Conservation (phyloP, 345 rosid species). For the Bruguiera gymnorhiza region DNA sequence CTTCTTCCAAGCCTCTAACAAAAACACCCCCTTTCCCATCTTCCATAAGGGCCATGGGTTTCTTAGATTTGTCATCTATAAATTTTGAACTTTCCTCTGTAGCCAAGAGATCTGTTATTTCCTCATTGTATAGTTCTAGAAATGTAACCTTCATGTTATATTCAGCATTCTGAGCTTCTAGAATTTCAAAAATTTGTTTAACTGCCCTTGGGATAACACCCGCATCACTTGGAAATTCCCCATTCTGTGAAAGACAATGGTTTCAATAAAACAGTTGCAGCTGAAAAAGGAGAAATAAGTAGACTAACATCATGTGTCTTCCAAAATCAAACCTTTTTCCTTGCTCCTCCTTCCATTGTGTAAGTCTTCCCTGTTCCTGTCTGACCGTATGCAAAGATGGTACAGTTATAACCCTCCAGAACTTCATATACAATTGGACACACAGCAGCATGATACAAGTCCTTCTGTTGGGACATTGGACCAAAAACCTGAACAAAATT, state of each 20-base stretch:
- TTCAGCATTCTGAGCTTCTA: constrained; percentile 88
- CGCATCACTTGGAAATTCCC: constrained; percentile 92
- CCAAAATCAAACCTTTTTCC: constrained; percentile 66
- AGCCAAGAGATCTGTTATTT: constrained; percentile 96
- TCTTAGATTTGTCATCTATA: constrained; percentile 85
- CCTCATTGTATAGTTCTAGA: constrained; percentile 91
- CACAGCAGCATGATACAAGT: constrained; percentile 78
- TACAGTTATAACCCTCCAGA: constrained; percentile 97
- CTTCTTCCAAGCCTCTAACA: constrained; percentile 96
- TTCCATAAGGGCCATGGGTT: constrained; percentile 96
- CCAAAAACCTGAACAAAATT: constrained; percentile 46
- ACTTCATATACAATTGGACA: constrained; percentile 93
- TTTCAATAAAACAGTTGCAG: constrained; percentile 16
- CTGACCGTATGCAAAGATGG: constrained; percentile 98
- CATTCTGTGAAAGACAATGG: constrained; percentile 53
- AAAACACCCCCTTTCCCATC: constrained; percentile 99
- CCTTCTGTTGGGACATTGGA: constrained; percentile 82
- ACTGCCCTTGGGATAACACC: constrained; percentile 99
- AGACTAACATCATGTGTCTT: neutral
- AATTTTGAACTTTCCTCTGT: constrained; percentile 75
- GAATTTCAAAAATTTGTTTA: constrained; percentile 78
- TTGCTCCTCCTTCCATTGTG: constrained; percentile 98
- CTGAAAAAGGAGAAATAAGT: constrained; percentile 9
- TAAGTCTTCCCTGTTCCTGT: constrained; percentile 98
- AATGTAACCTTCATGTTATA: constrained; percentile 98